phyloP scores from a whole-genome alignment of 345 rosid species.

The Eucalyptus viminalis region DNA sequence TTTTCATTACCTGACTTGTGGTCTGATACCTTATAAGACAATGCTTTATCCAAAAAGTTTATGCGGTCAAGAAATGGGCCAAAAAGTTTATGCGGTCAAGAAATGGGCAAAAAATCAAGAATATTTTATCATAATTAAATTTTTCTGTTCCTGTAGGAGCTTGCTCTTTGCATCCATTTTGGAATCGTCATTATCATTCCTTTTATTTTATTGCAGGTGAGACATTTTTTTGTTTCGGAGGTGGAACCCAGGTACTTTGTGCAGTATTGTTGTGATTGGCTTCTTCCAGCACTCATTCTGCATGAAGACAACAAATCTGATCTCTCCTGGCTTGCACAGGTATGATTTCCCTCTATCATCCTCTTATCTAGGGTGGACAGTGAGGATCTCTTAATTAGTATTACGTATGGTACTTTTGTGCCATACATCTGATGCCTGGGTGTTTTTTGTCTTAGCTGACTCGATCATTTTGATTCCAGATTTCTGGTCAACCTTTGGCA shows the following conservation, averaged over 20 bases:
- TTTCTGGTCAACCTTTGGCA: conserved; percentile 49
- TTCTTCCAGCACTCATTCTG: conserved; percentile 76
- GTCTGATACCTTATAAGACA: neutral
- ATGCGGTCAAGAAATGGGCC: neutral
- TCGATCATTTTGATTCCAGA: conserved; percentile 29
- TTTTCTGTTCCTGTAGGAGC: neutral
- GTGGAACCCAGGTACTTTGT: conserved; percentile 66
- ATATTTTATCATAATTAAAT: neutral
- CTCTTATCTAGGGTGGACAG: neutral
- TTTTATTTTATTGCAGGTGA: conserved; percentile 26
- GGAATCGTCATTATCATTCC: neutral
- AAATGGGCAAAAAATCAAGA: neutral
- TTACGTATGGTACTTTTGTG: neutral
- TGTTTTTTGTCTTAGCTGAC: neutral
- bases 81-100: neutral
- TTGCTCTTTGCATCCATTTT: neutral
- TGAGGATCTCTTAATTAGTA: neutral
- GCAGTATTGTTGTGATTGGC: conserved; percentile 78
- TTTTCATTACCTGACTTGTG: neutral
- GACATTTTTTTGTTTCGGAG: conserved; percentile 49
- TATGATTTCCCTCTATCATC: conserved; percentile 7
- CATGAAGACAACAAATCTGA: conserved; percentile 35
- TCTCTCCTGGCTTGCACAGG: conserved; percentile 76
- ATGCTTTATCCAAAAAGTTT: neutral
- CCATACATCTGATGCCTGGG: neutral